Evolutionary conservation across 2,329 filamentous ascomycete genomes (phyloP).

Genomic region (Aureobasidium subglaciale): DNA sequence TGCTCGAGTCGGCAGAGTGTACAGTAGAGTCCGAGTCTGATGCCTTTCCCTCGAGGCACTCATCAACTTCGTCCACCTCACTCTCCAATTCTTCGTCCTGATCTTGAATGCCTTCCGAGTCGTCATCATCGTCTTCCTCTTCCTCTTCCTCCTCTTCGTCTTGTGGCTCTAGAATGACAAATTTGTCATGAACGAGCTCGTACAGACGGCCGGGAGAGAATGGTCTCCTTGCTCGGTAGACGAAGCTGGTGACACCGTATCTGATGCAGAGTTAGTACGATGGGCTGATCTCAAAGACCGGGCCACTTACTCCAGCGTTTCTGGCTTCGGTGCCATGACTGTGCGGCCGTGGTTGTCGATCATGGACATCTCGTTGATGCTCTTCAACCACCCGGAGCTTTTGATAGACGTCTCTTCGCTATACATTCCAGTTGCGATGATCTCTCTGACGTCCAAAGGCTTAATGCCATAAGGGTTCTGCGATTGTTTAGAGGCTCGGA

Average conservation of each 20-base stretch:
- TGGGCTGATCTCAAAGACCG: no score
- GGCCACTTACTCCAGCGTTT: slow-evolving; percentile 55
- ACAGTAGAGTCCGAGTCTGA: slow-evolving; percentile 21
- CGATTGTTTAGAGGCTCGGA: slow-evolving; percentile 2
- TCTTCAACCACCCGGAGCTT: slow-evolving; percentile 63
- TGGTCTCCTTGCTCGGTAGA: slow-evolving; percentile 52
- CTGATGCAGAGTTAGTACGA: slow-evolving; percentile 22
- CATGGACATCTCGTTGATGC: slow-evolving; percentile 60
- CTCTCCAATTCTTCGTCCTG: slow-evolving; percentile 18
- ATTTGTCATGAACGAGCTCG: slow-evolving; percentile 36
- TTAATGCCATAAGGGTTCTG: slow-evolving; percentile 15
- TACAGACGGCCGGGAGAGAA: slow-evolving; percentile 38
- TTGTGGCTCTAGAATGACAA: slow-evolving; percentile 35
- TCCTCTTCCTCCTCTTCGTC: slow-evolving; percentile 32
- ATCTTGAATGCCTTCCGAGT: slow-evolving; percentile 20
- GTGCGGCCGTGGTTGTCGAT: slow-evolving; percentile 46
- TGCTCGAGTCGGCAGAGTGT: background rate
- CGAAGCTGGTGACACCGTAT: slow-evolving; percentile 64
- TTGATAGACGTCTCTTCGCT: slow-evolving; percentile 57
- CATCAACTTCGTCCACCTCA: slow-evolving; percentile 20
- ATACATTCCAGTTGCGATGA: slow-evolving; percentile 61
- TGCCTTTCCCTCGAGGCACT: slow-evolving; percentile 9
- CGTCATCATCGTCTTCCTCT: slow-evolving; percentile 25
- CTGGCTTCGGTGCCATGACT: slow-evolving; percentile 57
- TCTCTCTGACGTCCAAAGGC: slow-evolving; percentile 46